Evolutionary conservation across 805 yeast species (phyloP).

Genomic region (Pichia californica): DNA sequence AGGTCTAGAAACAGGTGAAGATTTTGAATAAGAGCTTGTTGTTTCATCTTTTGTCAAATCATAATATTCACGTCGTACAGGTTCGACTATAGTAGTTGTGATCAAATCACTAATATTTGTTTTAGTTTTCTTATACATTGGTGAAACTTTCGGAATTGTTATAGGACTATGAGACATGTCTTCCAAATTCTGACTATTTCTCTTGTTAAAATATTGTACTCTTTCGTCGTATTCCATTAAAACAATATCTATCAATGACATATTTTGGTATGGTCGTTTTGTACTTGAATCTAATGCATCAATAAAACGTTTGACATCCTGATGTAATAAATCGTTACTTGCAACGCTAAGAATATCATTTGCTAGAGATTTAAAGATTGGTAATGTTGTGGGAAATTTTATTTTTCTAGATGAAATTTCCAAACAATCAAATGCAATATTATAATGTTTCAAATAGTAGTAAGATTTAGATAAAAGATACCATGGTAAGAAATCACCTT

Average conservation of each 20-base stretch:
- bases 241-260: constrained; percentile 3
- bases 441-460: constrained; percentile 38
- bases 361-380: constrained; percentile 3
- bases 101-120: not conserved
- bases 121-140: too few species aligned
- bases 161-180: too few species aligned
- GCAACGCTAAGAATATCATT: not conserved
- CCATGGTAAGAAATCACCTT: constrained; percentile 54
- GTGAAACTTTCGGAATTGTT: too few species aligned
- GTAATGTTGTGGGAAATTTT: not conserved
- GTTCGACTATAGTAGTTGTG: too few species aligned
- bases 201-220: not conserved
- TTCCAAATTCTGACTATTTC: too few species aligned
- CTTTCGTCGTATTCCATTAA: constrained; percentile 5
- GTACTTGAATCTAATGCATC: not conserved
- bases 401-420: constrained; percentile 37
- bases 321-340: not conserved
- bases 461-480: constrained; percentile 49
- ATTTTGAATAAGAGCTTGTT: not conserved
- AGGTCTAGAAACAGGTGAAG: not conserved
- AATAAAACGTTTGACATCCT: constrained; percentile 1
- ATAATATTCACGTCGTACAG: not conserved
- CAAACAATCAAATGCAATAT: constrained; percentile 48
- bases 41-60: not conserved
- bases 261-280: not conserved